These are phyloP conservation scores for Pseudogymnoascus sp. DNA, from an alignment of 2,329 filamentous ascomycete species.

Conservation along the genomic window DNA sequence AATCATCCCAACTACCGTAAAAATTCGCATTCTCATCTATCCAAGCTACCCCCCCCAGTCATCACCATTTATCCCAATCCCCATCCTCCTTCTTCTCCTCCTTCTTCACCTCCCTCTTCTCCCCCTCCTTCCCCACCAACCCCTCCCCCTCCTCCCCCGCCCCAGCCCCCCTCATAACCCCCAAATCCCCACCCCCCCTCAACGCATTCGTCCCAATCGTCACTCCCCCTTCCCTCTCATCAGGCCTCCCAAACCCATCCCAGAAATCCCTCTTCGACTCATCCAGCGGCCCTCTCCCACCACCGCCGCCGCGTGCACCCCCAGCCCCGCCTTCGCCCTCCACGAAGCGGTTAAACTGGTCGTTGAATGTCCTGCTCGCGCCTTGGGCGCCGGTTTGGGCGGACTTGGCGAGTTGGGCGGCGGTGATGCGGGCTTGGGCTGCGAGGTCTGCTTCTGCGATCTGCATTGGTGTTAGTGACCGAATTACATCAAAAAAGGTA, in stretches of 20 bases:
- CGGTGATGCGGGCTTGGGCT: constrained; percentile 52
- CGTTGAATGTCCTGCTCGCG: constrained; percentile 66
- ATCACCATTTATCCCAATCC: constrained; percentile 21
- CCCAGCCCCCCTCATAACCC: not conserved
- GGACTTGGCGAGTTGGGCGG: constrained; percentile 57
- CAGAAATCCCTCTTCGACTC: constrained; percentile 76
- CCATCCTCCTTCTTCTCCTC: constrained; percentile 19
- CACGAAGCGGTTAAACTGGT: constrained; percentile 78
- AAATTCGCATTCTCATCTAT: not conserved
- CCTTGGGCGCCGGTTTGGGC: constrained; percentile 62
- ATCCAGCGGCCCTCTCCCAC: constrained; percentile 37
- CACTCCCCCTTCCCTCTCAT: constrained; percentile 27
- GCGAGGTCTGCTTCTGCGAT: constrained; percentile 73
- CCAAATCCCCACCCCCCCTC: not conserved
- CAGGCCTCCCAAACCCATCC: constrained; percentile 75
- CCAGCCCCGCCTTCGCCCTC: constrained; percentile 49
- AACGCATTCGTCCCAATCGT: not conserved
- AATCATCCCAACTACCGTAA: not conserved
- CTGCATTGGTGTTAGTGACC: constrained; percentile 36
- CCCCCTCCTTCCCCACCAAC: constrained; percentile 1
- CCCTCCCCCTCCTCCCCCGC: not conserved
- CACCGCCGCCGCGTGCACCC: constrained; percentile 26
- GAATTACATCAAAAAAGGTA: too few species aligned
- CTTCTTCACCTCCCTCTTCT: constrained; percentile 17
- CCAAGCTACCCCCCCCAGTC: constrained; percentile 9